phyloP scores from a whole-genome alignment of 805 yeast species.

The Geotrichum ghanense region DNA sequence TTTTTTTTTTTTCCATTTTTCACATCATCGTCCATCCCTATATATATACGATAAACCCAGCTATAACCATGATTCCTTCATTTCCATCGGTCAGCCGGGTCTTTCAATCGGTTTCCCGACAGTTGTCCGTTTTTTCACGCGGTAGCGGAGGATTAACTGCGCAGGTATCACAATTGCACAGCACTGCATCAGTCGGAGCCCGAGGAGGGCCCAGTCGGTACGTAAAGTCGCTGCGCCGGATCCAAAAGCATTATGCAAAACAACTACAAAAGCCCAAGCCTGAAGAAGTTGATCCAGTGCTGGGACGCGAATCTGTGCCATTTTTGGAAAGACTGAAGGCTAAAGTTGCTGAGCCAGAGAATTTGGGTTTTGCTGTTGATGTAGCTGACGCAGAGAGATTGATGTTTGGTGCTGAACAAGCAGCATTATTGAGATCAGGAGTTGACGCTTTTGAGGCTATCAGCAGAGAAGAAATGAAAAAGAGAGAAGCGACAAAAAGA shows the following conservation, averaged over 20 bases:
- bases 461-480: slow-evolving; percentile 34
- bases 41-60: no score
- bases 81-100: no score
- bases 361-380: slow-evolving; percentile 48
- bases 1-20: no score
- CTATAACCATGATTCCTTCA: no score
- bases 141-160: no score
- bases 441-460: slow-evolving; percentile 19
- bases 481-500: slow-evolving; percentile 58
- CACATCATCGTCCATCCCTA: no score
- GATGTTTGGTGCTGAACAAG: slow-evolving; percentile 65
- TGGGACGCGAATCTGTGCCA: slow-evolving; percentile 57
- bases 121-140: no score
- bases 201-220: slow-evolving; percentile 7
- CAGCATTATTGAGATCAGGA: slow-evolving; percentile 32
- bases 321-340: slow-evolving; percentile 59
- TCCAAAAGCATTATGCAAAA: slow-evolving; percentile 20
- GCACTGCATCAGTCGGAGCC: neutral
- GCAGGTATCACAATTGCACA: no score
- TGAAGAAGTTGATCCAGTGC: slow-evolving; percentile 65
- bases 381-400: slow-evolving; percentile 62
- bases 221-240: slow-evolving; percentile 12
- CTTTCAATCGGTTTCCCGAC: no score
- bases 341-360: slow-evolving; percentile 53
- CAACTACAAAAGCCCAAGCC: slow-evolving; percentile 16